Base-by-base conservation (phyloP, 768 basidiomycete genomes). In the Kwoniella shandongensis region DNA sequence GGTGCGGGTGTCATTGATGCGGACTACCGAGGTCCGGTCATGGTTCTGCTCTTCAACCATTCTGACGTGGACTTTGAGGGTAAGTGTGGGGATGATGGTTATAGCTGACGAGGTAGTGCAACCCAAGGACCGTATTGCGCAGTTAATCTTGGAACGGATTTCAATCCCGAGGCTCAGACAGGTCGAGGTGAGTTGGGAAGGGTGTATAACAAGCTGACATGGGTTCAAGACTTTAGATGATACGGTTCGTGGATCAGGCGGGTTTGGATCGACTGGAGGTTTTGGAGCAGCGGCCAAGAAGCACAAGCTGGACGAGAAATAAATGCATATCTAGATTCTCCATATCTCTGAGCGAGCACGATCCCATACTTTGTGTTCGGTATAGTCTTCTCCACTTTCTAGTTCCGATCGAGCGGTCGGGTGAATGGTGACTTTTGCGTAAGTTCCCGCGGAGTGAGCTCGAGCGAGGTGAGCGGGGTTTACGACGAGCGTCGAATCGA, bases 1-100 rank as follows among this genome's bases (percentile, higher is more conserved):
- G 94, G 94, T 1, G 94, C 94, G 15, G 94, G 94, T 20, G 94
- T 99, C 8, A 83, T 99, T 50, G 94, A 99, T 61, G 89, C 91
- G 4, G 94, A 99, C 75, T 97, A 99, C 77, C 83, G 94, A 45
- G 94, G 94, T n/a, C 80, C 85, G 11, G 83, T 99, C 47, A 91
- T 87, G 69, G 89, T 97, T 29, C 81, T 99, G 30, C 81, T 99
- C 42, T 97, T 90, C 83, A 98, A 99, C 74, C 83, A 86, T 50
- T 87, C 87, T 0, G 89, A 94, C 74, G 80, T 84, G 58, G 91
- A 96, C 69, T 98, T 96, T 71, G 80, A 87, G 77, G 86, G 91
- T 88, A 39, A 52, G 70, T 59, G n/a, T 11, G 23, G 3, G 18
- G 22, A 26, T 8, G 2, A 27, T 2, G 48, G 10, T 8, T 41